Conservation (phyloP, 148 eudicot species). For the Bassia scoparia region DNA sequence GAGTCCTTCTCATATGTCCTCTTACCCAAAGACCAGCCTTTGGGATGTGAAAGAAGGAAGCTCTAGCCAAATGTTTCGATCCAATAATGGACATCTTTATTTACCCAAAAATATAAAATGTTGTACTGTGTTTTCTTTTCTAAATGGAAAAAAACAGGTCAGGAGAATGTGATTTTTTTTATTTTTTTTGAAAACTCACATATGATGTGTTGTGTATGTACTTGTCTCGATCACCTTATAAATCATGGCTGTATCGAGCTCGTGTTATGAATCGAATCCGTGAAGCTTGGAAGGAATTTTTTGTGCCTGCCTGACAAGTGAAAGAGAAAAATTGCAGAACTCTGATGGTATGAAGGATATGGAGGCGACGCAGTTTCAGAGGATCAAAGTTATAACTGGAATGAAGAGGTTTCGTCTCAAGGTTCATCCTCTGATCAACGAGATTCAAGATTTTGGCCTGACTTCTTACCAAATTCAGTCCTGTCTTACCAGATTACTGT, state of each 20-base stretch:
- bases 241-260: slow-evolving; percentile 29
- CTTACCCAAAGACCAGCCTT: too few relatives aligned
- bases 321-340: slow-evolving; percentile 24
- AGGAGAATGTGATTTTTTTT: too few relatives aligned
- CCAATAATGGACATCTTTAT: too few relatives aligned
- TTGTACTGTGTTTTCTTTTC: too few relatives aligned
- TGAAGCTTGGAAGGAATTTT: slow-evolving; percentile 26
- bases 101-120: too few relatives aligned
- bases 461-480: slow-evolving; percentile 9
- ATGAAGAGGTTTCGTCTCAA: slow-evolving; percentile 20
- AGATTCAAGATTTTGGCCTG: slow-evolving; percentile 25
- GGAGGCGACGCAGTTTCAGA: slow-evolving; percentile 21
- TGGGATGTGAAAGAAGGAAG: too few relatives aligned
- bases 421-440: slow-evolving; percentile 14
- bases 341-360: slow-evolving; percentile 8
- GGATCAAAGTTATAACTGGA: slow-evolving; percentile 24
- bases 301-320: slow-evolving; percentile 30
- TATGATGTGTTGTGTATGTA: too few relatives aligned
- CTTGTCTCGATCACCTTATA: slow-evolving; percentile 27
- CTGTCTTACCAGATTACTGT: slow-evolving; percentile 3
- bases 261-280: slow-evolving; percentile 26
- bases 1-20: too few relatives aligned
- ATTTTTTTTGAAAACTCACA: too few relatives aligned
- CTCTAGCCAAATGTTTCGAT: too few relatives aligned
- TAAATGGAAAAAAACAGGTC: too few relatives aligned